These are phyloP conservation scores for Glutinoglossum americanum DNA, from an alignment of 495 filamentous ascomycete genomes.

Conservation along the genomic window DNA sequence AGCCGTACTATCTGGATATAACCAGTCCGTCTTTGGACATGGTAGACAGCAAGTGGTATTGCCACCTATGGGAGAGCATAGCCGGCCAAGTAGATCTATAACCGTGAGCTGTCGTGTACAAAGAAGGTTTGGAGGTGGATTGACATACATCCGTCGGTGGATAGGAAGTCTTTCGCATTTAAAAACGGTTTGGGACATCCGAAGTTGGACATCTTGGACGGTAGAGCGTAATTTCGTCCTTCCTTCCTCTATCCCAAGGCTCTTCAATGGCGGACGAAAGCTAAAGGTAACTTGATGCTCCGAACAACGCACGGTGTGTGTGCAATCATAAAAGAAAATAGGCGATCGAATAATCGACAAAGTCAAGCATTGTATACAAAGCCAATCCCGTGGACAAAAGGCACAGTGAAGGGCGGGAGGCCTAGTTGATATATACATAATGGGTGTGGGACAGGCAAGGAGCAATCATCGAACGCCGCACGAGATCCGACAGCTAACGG, in stretches of 20 bases:
- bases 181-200: conserved; percentile 44
- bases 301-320: not conserved
- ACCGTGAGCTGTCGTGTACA: conserved; percentile 10
- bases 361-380: not conserved
- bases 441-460: not conserved
- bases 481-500: not conserved
- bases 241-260: not conserved
- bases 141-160: conserved; percentile 40
- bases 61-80: conserved; percentile 30
- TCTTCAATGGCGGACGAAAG: not conserved
- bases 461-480: not conserved
- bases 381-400: not conserved
- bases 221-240: not conserved
- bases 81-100: conserved; percentile 45
- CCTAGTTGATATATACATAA: not conserved
- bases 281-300: not conserved
- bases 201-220: not conserved
- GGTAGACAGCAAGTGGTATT: conserved; percentile 59
- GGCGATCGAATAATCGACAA: not conserved
- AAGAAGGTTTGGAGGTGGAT: not conserved
- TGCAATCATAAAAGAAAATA: not conserved
- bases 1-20: conserved; percentile 50
- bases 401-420: not conserved
- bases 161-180: conserved; percentile 34
- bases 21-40: conserved; percentile 68